Conservation (phyloP, 768 basidiomycete genomes). For the Hemileccinum rubropunctum region DNA sequence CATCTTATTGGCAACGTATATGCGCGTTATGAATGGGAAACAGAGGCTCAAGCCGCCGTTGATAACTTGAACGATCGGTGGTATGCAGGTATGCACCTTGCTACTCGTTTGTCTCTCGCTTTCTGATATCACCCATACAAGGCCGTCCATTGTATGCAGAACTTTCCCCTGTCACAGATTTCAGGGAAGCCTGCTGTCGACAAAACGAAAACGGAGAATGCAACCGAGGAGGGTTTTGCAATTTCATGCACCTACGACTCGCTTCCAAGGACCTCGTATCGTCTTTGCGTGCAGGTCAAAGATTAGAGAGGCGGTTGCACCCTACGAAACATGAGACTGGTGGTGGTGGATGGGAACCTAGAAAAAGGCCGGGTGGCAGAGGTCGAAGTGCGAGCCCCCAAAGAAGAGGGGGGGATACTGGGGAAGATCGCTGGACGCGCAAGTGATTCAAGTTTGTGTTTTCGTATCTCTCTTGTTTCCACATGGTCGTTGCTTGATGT, state of each 20-base stretch:
- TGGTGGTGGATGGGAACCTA: slow-evolving; percentile 84
- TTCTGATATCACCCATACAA: slow-evolving; percentile 28
- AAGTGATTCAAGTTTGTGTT: slow-evolving; percentile 34
- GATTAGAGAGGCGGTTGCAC: slow-evolving; percentile 75
- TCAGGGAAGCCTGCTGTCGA: slow-evolving; percentile 96
- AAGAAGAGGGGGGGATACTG: slow-evolving; percentile 56
- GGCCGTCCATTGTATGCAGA: slow-evolving; percentile 96
- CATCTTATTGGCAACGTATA: slow-evolving; percentile 98
- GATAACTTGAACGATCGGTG: slow-evolving; percentile 93
- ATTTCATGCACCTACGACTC: slow-evolving; percentile 95
- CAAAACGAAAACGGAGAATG: slow-evolving; percentile 99
- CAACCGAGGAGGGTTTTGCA: slow-evolving; percentile 97
- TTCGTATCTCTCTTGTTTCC: not conserved
- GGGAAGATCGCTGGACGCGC: slow-evolving; percentile 78
- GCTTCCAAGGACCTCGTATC: slow-evolving; percentile 83
- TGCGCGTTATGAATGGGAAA: slow-evolving; percentile 98
- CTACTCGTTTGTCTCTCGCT: not conserved
- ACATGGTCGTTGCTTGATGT: not conserved
- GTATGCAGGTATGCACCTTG: slow-evolving; percentile 76
- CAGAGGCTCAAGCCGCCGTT: slow-evolving; percentile 91
- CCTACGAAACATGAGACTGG: slow-evolving; percentile 61
- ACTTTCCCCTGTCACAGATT: slow-evolving; percentile 96
- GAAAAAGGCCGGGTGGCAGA: slow-evolving; percentile 59
- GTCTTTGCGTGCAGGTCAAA: slow-evolving; percentile 77
- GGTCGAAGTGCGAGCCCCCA: slow-evolving; percentile 75